Base-by-base conservation (phyloP, 352 stramenopile species). In the Phytophthora sojae region DNA sequence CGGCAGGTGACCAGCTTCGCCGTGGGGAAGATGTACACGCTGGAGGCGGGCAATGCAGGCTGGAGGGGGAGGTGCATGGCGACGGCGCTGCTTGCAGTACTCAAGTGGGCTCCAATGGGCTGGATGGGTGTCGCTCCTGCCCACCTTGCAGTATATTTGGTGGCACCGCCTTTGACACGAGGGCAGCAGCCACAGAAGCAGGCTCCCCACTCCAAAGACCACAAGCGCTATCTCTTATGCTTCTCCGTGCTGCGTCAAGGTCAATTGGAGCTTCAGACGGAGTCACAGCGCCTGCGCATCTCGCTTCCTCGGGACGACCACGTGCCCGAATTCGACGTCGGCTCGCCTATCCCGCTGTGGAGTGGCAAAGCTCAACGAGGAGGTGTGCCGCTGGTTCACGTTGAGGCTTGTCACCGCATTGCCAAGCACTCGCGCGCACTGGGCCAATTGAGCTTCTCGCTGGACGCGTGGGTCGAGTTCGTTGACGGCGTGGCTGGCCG, bases 401-500 rank as follows among this genome's bases (percentile, higher is more conserved):
- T 54, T 1, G 67, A 75, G n/a, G 67, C 67, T 6, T 79, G 71
- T 39, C 61, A 62, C 25, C 57, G 49, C 3, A 73, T 79, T 56
- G 71, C 52, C 4, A 53, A 69, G 19, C 57, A 79, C 62, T 63
- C 67, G 47, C 57, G 57, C 14, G 67, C 71, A 23, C 61, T 92
- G 14, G 58, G 45, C 17, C 77, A 67, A 49, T 73, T 92, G 53
- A 69, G 61, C 23, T 94, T 94, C 26, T 80, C 77, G 12, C 67
- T 93, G 3, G 75, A 81, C n/a, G 74, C 89, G 58, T 95, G 88
- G 88, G 64, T 94, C 17, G 88, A 95, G 45, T 82, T 76, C 8
- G 87, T 94, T 4, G 86, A 95, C 30, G 70, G 75, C 1, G 63
- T 79, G 5, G 77, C 74, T 9, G 85, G 85, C 2, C 80, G 78